phyloP scores from a whole-genome alignment of 768 basidiomycete species.

The Suillus weaverae region DNA sequence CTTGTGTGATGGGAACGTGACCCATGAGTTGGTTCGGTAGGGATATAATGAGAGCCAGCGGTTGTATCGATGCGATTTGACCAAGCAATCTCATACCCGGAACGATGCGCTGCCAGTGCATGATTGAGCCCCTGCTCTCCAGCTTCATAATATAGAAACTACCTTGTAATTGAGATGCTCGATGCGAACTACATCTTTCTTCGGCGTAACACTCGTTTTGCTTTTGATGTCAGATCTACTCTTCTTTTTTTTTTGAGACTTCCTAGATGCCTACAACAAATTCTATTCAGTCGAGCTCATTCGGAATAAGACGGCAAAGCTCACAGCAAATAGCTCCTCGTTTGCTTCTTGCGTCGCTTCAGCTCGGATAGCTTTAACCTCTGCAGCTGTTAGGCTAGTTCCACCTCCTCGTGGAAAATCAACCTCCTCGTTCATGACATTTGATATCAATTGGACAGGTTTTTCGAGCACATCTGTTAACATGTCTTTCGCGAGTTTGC shows the following conservation, averaged over 20 bases:
- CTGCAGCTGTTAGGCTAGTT: conserved; percentile 81
- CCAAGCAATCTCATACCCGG: conserved; percentile 86
- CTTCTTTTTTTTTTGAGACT: conserved; percentile 44
- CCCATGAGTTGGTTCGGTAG: conserved; percentile 94
- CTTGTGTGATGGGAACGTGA: conserved; percentile 92
- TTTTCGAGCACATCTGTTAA: conserved; percentile 26
- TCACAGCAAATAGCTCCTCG: conserved; percentile 71
- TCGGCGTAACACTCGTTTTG: conserved; percentile 36
- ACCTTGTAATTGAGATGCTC: conserved; percentile 96
- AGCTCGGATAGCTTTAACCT: conserved; percentile 81
- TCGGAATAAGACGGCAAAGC: conserved; percentile 20
- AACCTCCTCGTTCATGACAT: conserved; percentile 62
- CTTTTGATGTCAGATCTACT: conserved; percentile 45
- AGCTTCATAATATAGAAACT: conserved; percentile 10
- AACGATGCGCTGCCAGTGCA: conserved; percentile 57
- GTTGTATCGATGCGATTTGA: conserved; percentile 84
- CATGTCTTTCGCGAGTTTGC: conserved; percentile 43
- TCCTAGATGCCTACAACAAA: conserved; percentile 41
- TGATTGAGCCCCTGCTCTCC: conserved; percentile 3
- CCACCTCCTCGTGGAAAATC: conserved; percentile 98
- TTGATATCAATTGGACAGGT: conserved; percentile 36
- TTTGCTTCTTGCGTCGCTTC: conserved; percentile 87
- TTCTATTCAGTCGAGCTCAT: not conserved
- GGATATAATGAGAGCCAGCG: conserved; percentile 87
- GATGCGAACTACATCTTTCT: conserved; percentile 64